Evolutionary conservation across 2,329 filamentous ascomycete species (phyloP).

Genomic region (Neonectria hederae): DNA sequence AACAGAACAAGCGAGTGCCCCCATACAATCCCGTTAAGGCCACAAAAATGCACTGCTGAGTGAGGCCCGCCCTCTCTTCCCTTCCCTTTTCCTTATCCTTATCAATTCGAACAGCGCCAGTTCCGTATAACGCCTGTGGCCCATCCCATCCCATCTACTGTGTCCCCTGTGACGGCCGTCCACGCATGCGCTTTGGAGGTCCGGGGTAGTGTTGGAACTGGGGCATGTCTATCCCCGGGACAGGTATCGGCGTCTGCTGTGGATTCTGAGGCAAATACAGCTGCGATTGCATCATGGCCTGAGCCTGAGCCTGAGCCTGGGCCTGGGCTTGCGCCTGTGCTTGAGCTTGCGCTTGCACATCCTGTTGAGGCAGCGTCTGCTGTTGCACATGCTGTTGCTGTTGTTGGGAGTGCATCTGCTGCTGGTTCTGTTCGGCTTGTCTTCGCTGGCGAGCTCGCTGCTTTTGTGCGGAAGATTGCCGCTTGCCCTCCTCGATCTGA

Average conservation of each 20-base stretch:
- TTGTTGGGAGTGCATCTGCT: conserved; percentile 31
- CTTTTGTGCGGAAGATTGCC: conserved; percentile 39
- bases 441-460: conserved; percentile 40
- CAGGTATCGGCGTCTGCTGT: conserved; percentile 39
- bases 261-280: conserved; percentile 42
- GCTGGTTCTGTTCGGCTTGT: conserved; percentile 40
- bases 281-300: conserved; percentile 42
- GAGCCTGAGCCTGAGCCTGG: conserved; percentile 33
- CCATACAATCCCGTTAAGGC: conserved; percentile 29
- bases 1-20: conserved; percentile 31
- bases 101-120: conserved; percentile 26
- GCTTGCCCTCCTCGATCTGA: conserved; percentile 49
- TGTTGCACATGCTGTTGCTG: conserved; percentile 40
- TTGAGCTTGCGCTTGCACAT: conserved; percentile 27
- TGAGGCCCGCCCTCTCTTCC: conserved; percentile 5
- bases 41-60: conserved; percentile 16
- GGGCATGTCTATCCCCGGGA: conserved; percentile 42
- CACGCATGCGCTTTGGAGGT: conserved; percentile 45
- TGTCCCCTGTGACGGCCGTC: conserved; percentile 36
- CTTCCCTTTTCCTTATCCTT: conserved; percentile 15
- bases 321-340: conserved; percentile 37
- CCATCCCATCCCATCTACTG: conserved; percentile 29
- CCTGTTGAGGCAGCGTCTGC: conserved; percentile 38
- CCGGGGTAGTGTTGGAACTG: conserved; percentile 44
- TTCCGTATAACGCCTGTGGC: conserved; percentile 16